Evolutionary conservation across 2,329 filamentous ascomycete species (phyloP), one percentile per base, ranked within the genome.

Genomic region (Ambrosiella xylebori): DNA sequence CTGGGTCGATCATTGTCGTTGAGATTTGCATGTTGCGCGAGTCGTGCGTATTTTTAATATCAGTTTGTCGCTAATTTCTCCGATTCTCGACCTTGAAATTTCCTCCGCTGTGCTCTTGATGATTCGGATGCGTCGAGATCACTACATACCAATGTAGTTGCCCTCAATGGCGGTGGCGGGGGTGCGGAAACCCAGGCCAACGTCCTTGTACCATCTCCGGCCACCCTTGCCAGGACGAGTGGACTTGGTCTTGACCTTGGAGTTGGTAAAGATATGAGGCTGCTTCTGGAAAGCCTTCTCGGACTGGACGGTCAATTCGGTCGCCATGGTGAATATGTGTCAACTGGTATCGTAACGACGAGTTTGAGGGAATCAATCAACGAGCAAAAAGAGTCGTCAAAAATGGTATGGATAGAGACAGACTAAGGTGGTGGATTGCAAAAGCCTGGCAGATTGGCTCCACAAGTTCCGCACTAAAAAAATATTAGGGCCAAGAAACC

Each of bases 251-350:
- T 89, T 88, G 75, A 80, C 78, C 86, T 98, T 98, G 73, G 85
- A 81, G 85, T 97, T 96, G 71, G 87, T 84, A 88, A 97, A 98
- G 82, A 98, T 95, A 79, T 98, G 93, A 76, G 93, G 93, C 84
- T 98, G 91, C 86, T 98, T 98, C 79, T 97, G 93, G 88, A 87
- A 98, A 82, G 93, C 93, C 81, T 93, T 91, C 86, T 98, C 93
- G 75, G 88, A 94, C 85, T 98, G 93, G 77, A 98, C 93, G 76
- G 89, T 95, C 80, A 96, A 82, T 82, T 95, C 89, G 82, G 89
- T 95, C 74, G 89, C 89, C 89, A 95, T 95, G 76, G 73, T 82
- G 63, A 62, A 62, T 54, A 54, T 61, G 53, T 58, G 51, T 61
- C 59, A 57, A 61, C 57, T 61, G 59, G 59, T 60, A 60, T 60